Evolutionary conservation across 1,284 basidiomycete species (phyloP).

Genomic region (Pterula multifida): DNA sequence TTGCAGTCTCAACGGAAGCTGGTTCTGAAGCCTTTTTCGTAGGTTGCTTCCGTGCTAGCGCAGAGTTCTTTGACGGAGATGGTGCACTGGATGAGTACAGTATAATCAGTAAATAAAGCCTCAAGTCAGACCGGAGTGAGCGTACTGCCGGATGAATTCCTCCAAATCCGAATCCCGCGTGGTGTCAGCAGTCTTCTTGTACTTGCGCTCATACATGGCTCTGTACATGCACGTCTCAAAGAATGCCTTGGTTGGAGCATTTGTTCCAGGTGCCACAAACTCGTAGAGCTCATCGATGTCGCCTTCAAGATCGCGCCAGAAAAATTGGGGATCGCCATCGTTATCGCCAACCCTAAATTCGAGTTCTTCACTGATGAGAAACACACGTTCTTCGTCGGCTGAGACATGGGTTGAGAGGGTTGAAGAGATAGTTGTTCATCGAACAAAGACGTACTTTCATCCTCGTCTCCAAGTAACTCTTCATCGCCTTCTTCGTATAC

Average conservation of each 20-base stretch:
- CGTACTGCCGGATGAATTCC: constrained; percentile 71
- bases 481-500: constrained; percentile 96
- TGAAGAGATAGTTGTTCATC: not conserved
- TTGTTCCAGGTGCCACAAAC: constrained; percentile 70
- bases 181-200: constrained; percentile 59
- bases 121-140: constrained; percentile 9
- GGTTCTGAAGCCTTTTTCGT: not conserved
- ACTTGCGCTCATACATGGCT: constrained; percentile 91
- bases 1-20: not conserved
- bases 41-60: not conserved
- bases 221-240: constrained; percentile 92
- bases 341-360: constrained; percentile 69
- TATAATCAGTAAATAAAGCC: not conserved
- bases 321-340: constrained; percentile 74
- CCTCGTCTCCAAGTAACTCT: constrained; percentile 87
- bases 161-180: constrained; percentile 59
- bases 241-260: constrained; percentile 73
- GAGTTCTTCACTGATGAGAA: constrained; percentile 83
- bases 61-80: not conserved
- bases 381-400: constrained; percentile 85
- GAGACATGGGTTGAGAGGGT: constrained; percentile 2
- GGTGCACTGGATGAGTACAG: not conserved
- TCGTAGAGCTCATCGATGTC: constrained; percentile 75
- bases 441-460: constrained; percentile 63
- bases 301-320: constrained; percentile 85